phyloP scores from a whole-genome alignment of 352 stramenopile species.

The Globisporangium iwayamae region DNA sequence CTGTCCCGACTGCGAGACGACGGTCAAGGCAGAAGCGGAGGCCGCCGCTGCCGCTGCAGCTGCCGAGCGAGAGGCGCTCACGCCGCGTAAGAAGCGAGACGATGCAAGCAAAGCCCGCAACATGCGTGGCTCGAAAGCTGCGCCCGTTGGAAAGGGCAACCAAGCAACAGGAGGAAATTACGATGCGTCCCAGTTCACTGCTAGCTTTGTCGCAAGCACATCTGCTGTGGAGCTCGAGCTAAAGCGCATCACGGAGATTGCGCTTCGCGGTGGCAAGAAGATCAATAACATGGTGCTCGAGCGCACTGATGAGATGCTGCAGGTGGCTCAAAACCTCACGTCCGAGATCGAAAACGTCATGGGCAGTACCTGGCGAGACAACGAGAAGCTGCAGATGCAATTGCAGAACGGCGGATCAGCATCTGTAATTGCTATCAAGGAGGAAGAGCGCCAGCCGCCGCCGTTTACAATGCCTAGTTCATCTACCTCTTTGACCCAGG shows the following conservation, averaged over 20 bases:
- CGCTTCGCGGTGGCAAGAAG: conserved; percentile 59
- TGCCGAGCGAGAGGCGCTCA: conserved; percentile 34
- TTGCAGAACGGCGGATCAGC: background rate
- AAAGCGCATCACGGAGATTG: conserved; percentile 68
- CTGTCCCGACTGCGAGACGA: conserved; percentile 74
- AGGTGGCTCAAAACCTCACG: conserved; percentile 47
- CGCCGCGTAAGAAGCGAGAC: conserved; percentile 37
- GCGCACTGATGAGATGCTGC: conserved; percentile 71
- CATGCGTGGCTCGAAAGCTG: conserved; percentile 19
- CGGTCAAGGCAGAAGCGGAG: conserved; percentile 18
- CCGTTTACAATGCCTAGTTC: conserved; percentile 41
- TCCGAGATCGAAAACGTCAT: conserved; percentile 47
- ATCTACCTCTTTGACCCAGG: conserved; percentile 15
- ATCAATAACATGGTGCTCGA: conserved; percentile 78
- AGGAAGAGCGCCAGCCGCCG: conserved; percentile 20
- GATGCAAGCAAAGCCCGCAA: conserved; percentile 22
- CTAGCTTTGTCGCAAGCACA: background rate
- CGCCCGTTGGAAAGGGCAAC: background rate
- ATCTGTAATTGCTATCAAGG: background rate
- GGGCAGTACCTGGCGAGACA: conserved; percentile 23
- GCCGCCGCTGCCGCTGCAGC: conserved; percentile 1
- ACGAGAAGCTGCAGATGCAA: background rate
- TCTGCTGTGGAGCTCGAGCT: conserved; percentile 38
- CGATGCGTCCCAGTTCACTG: background rate
- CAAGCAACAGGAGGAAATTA: conserved; percentile 12